Base-by-base conservation (phyloP, 805 yeast species). In the Monosporozyma servazzii region DNA sequence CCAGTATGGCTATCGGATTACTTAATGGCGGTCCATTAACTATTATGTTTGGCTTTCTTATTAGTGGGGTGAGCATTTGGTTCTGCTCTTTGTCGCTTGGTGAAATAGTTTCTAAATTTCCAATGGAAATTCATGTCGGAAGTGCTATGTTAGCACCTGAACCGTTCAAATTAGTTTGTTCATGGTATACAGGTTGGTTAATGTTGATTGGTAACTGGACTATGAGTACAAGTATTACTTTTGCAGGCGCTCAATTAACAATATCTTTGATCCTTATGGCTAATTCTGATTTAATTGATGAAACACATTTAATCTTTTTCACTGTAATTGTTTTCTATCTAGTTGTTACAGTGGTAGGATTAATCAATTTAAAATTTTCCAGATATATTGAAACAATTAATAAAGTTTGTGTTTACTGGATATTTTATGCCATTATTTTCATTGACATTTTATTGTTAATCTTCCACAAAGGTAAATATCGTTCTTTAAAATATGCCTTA, bases 141-240 rank as follows among this genome's bases (percentile, higher is more conserved):
- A 81, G 88, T 57, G 86, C 88, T 8, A 78, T 86, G 53, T 67
- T 86, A 42, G 81, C 88, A 17, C 77, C 76, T 50, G 78, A 78
- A 13, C 72, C 71, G 45, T 77, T 79, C 53, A 75, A 85, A n/a
- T 65, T 75, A 39, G 63, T 79, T 5, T 72, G 82, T 47, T 80
- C 88, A 2, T 86, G 91, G 91, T 80, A 77, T 59, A 83, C 88
- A 0, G 93, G 93, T 0, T 86, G 90, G 86, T 77, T 81, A 54
- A 68, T 84, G 49, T 69, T 85, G 18, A 72, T 86, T 25, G 93
- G 93, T 0, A 85, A 84, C 61, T 81, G 88, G 87, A 77, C 88
- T 2, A 84, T 83, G 77, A 79, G 86, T 52, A 79, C 84, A 4
- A 80, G 87, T 53, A 82, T 84, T 49, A 75, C 86, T 21, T 86